Evolutionary conservation across 805 yeast species (phyloP).

Genomic region (Wickerhamiella sergipiensis): DNA sequence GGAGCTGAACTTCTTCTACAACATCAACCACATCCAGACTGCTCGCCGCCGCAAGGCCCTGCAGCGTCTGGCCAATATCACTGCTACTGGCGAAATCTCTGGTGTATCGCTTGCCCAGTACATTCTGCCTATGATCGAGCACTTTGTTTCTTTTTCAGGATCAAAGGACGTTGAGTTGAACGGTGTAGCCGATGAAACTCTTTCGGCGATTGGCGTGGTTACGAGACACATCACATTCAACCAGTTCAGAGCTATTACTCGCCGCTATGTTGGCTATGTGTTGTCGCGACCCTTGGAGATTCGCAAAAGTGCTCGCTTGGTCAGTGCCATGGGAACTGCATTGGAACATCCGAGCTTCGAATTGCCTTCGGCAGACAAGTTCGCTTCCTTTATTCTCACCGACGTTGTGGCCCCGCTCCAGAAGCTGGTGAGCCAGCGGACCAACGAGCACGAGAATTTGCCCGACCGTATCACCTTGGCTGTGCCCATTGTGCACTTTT

Average conservation of each 20-base stretch:
- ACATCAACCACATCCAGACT: slow-evolving; percentile 69
- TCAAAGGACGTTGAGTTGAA: slow-evolving; percentile 23
- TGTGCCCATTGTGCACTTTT: slow-evolving; percentile 59
- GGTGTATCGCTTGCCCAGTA: slow-evolving; percentile 57
- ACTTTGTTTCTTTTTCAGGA: slow-evolving; percentile 43
- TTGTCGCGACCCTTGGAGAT: slow-evolving; percentile 34
- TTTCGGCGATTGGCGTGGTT: slow-evolving; percentile 46
- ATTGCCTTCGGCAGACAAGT: slow-evolving; percentile 14
- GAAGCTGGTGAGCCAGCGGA: slow-evolving; percentile 32
- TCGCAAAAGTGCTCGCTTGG: slow-evolving; percentile 44
- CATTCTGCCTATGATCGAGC: slow-evolving; percentile 74
- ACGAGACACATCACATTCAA: slow-evolving; percentile 53
- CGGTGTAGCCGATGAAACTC: slow-evolving; percentile 32
- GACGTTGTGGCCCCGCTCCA: slow-evolving; percentile 52
- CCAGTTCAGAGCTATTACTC: slow-evolving; percentile 63
- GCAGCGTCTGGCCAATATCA: slow-evolving; percentile 41
- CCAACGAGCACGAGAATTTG: slow-evolving; percentile 67
- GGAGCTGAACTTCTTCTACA: slow-evolving; percentile 68
- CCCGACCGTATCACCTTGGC: slow-evolving; percentile 64
- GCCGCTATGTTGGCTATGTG: slow-evolving; percentile 46
- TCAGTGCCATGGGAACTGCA: slow-evolving; percentile 16
- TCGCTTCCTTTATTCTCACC: slow-evolving; percentile 37
- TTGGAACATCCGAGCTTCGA: neutral
- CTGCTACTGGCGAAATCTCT: slow-evolving; percentile 29
- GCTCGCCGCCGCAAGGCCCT: slow-evolving; percentile 81